Evolutionary conservation across 352 stramenopile species (phyloP).

Genomic region (Phytophthora rubi): DNA sequence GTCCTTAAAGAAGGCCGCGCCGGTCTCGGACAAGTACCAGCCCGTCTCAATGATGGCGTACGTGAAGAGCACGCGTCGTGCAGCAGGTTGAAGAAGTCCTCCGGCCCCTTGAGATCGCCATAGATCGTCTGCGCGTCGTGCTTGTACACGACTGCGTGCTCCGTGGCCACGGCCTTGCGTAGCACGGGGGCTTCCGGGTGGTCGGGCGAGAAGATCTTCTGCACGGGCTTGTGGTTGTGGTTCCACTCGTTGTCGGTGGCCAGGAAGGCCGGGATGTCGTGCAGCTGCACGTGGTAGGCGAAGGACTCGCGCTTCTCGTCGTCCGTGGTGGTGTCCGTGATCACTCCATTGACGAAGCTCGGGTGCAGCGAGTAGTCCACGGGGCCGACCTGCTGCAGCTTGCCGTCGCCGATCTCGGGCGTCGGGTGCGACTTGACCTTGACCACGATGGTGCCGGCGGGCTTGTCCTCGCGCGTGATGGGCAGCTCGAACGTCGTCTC

Average conservation of each 20-base stretch:
- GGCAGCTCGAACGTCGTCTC: slow-evolving; percentile 41
- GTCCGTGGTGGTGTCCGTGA: slow-evolving; percentile 35
- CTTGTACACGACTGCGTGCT: slow-evolving; percentile 42
- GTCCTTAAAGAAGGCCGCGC: slow-evolving; percentile 51
- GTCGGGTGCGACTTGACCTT: slow-evolving; percentile 38
- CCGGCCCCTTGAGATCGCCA: slow-evolving; percentile 15
- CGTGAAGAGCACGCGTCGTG: slow-evolving; percentile 47
- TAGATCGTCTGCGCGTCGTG: slow-evolving; percentile 33
- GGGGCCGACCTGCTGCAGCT: slow-evolving; percentile 35
- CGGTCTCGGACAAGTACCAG: slow-evolving; percentile 56
- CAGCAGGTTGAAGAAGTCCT: slow-evolving; percentile 43
- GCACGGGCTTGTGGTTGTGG: slow-evolving; percentile 41
- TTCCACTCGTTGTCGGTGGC: slow-evolving; percentile 45
- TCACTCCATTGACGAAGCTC: slow-evolving; percentile 31
- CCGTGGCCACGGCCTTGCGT: slow-evolving; percentile 29
- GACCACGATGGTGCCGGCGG: slow-evolving; percentile 37
- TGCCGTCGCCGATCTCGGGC: slow-evolving; percentile 1
- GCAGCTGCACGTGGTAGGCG: slow-evolving; percentile 43
- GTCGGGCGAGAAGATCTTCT: slow-evolving; percentile 47
- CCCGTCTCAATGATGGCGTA: slow-evolving; percentile 43
- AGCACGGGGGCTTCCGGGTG: slow-evolving; percentile 34
- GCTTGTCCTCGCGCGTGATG: slow-evolving; percentile 33
- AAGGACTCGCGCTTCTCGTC: slow-evolving; percentile 35
- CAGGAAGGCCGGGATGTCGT: slow-evolving; percentile 38
- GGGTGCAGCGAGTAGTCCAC: slow-evolving; percentile 46